Conservation (phyloP, 805 yeast species). For the Maudiozyma serrabonitensis region DNA sequence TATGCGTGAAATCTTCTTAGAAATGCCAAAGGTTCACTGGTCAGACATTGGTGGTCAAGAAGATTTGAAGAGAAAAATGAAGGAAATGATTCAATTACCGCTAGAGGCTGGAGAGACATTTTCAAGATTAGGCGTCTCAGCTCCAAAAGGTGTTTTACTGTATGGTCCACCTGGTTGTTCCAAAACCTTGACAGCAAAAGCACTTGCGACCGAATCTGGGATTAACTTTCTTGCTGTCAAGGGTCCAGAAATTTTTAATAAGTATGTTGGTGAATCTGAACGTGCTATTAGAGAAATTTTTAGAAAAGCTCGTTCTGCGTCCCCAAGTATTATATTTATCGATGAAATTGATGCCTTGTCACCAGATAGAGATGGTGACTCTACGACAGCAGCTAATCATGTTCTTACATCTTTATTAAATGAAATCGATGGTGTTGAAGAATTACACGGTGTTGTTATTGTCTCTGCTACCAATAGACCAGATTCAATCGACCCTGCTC, state of each 20-base stretch:
- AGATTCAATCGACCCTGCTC: constrained; percentile 83
- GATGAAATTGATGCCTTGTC: constrained; percentile 96
- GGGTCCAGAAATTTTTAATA: constrained; percentile 93
- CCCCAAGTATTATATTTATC: constrained; percentile 89
- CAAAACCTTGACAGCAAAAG: constrained; percentile 89
- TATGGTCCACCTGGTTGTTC: constrained; percentile 99
- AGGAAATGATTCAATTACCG: constrained; percentile 89
- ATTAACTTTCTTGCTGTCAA: constrained; percentile 88
- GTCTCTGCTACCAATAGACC: constrained; percentile 97
- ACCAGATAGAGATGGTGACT: constrained; percentile 55
- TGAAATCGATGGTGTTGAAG: constrained; percentile 97
- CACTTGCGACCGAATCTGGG: constrained; percentile 91
- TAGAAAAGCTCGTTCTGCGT: constrained; percentile 86
- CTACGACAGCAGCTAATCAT: constrained; percentile 66
- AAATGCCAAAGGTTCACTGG: constrained; percentile 92
- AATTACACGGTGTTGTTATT: constrained; percentile 82
- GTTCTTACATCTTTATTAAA: constrained; percentile 85
- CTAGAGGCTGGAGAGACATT: constrained; percentile 74
- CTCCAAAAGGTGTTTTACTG: constrained; percentile 86
- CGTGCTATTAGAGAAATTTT: constrained; percentile 88
- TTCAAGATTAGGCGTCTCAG: constrained; percentile 62
- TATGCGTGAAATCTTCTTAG: constrained; percentile 90
- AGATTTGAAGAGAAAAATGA: constrained; percentile 65
- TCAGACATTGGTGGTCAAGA: constrained; percentile 93
- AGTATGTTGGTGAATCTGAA: constrained; percentile 94